Evolutionary conservation across 1,284 basidiomycete species (phyloP), one percentile per base, ranked within the genome.

Genomic region (Phlebopus sp.): DNA sequence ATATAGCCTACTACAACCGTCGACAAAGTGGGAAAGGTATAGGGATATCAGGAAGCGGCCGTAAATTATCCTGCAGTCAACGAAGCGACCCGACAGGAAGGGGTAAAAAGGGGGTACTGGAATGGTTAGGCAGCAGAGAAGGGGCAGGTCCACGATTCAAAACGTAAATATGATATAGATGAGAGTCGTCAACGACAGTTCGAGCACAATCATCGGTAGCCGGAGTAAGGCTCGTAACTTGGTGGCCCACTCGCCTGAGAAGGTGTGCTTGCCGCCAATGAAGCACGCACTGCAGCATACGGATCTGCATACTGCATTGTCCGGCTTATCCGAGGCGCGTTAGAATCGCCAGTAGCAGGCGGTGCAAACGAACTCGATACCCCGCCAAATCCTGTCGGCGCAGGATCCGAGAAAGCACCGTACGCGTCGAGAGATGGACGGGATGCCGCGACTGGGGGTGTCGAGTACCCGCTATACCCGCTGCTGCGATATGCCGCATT

Each of bases 231-330:
- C 27, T 78, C 78, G 60, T 81, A 81, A 48, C 70, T 73, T 9
- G 77, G 77, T 4, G 77, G 73, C 18, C 35, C 52, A 27, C 59
- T 59, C 21, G 64, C 55, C 13, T 55, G 56, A 25, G 61, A 21
- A 4, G 59, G 52, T 42, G 58, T 58, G 18, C 48, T 61, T 44
- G 48, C 53, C 3, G 55, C 56, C 45, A 63, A 47, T n/a, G 73
- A 76, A 9, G 82, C 82, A 17, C 85, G 75, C 19, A 90, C 85
- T 11, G 82, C 84, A 11, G 86, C 84, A 58, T 90, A 90, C 9
- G 86, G 86, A 60, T 90, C 86, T 17, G 87, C 84, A 60, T 88
- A 90, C 68, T 91, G 84, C 90, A 93, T 92, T 44, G 91, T 93
- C 59, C 90, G 72, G 65, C 90, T 92, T 30, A 90, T 71, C 17